Base-by-base conservation (phyloP, 2,329 filamentous ascomycete species). In the Fusarium nisikadoi region DNA sequence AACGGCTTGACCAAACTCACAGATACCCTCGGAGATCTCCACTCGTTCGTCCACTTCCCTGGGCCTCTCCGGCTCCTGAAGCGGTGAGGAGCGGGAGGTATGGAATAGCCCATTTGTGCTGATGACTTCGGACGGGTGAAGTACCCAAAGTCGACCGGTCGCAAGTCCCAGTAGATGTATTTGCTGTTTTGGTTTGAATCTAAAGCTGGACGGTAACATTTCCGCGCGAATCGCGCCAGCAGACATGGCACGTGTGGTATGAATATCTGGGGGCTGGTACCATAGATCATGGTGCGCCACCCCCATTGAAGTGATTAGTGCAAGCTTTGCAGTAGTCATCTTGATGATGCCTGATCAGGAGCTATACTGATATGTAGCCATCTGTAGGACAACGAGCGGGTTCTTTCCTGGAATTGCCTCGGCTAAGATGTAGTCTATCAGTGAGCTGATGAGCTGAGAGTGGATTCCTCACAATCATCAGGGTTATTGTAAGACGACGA, bases 31-130 rank as follows among this genome's bases (percentile, higher is more conserved):
- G 38, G 36, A 49, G 33, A 43, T 43, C 70, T 56, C 49, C 57
- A 70, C 55, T 47, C 31, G 53, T 62, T 65, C 60, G 47, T 46
- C 47, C 66, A 50, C 38, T n/a, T 61, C 52, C 33, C 58, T 68
- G 58, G 35, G 36, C 35, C 58, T 60, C 29, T 35, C 57, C 31
- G 20, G 38, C 31, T 29, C 59, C 31, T 33, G 39, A 55, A 38
- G 62, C 53, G 70, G 66, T 63, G 62, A 70, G 35, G 27, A 50
- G 42, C 20, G 35, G 33, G 27, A 47, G n/a, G 29, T 45, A 25
- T 38, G 36, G 17, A 33, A 41, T 31, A 27, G 19, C 29, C n/a
- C 20, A 14, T 38, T 56, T n/a, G 31, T 36, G 20, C 19, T 31
- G n/a, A 47, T 39, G 35, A 36, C 31, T 17, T 50, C 29, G 39